A percentile compares a stretch with the other conserved stretches of the same genome.
These are phyloP conservation scores for Tetrapyrgos nigripes DNA, from an alignment of 1,284 basidiomycete species.

Conservation along the genomic window DNA sequence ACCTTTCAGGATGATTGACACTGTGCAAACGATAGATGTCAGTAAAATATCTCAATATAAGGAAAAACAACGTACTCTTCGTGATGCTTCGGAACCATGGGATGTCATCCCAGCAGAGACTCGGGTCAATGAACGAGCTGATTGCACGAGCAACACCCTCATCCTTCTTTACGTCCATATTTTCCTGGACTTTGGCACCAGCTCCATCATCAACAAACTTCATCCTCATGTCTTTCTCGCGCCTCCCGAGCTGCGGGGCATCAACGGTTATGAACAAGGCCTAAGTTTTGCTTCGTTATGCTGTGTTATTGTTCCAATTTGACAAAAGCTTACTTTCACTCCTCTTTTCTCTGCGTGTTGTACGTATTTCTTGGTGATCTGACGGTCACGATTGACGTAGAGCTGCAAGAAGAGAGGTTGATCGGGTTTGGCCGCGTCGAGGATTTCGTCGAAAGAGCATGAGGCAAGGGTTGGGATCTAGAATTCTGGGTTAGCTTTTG, in stretches of 20 bases:
- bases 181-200: conserved; percentile 12
- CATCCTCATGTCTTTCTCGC: conserved; percentile 17
- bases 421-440: conserved; percentile 77
- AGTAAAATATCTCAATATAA: neutral
- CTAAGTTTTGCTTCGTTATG: too few species aligned
- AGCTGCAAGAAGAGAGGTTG: conserved; percentile 86
- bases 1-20: conserved; percentile 35
- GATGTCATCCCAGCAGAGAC: conserved; percentile 30
- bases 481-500: conserved; percentile 7
- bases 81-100: conserved; percentile 39
- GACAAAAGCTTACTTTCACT: conserved; percentile 79
- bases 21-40: conserved; percentile 1
- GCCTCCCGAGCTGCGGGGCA: conserved; percentile 15
- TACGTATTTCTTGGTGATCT: conserved; percentile 82
- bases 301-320: too few species aligned
- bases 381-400: conserved; percentile 88
- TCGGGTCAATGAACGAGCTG: conserved; percentile 16
- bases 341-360: conserved; percentile 85
- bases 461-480: conserved; percentile 91
- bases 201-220: conserved; percentile 12
- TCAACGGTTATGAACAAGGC: conserved; percentile 13
- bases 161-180: conserved; percentile 14
- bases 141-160: conserved; percentile 14
- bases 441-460: conserved; percentile 89
- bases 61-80: conserved; percentile 26